Base-by-base conservation (phyloP, 176 grass and related monocot genomes). In the Eragrostis curvula region DNA sequence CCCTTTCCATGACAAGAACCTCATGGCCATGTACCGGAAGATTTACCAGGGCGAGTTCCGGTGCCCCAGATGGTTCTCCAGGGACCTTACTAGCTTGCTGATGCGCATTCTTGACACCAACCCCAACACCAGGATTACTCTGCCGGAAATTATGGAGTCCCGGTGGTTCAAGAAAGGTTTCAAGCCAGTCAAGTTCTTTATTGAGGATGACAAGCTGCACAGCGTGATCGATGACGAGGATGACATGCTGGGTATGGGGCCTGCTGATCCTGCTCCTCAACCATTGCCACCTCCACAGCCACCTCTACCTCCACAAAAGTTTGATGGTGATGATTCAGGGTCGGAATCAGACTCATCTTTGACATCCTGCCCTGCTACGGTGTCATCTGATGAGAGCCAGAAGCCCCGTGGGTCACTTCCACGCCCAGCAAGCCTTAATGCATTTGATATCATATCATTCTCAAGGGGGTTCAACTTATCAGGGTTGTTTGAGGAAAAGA, bases 401-500 rank as follows among this genome's bases (percentile, higher is more conserved):
- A 86, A 78, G 68, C 16, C 29, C 55, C 80, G 52, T 5, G 64
- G 75, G 57, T 72, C 78, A 5, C 84, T 94, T 16, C 85, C 96
- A 29, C 91, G 93, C 65, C 97, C 93, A 8, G 89, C 93, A 42
- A 99, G 97, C 73, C 89, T 99, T 30, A 99, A 95, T 51, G 97
- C 97, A 12, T 99, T 99, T 21, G 97, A 99, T 81, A 99, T 99
- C 77, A 99, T 99, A 82, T 99, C 91, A 28, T 99, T 99, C 87
- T 96, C 97, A 0, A 84, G 63, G n/a, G 93, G 93, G 15, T 99
- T 99, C 32, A 80, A 99, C 66, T 89, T 99, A 41, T 99, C 97
- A 0, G 97, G 97, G 39, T 60, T 99, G 71, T 99, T 99, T 51
- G 97, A 96, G 71, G 97, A 99, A 56, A 88, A 71, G 20, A 91